These are phyloP conservation scores for Medicago truncatula DNA, from an alignment of 306 rosid genomes.

Conservation along the genomic window DNA sequence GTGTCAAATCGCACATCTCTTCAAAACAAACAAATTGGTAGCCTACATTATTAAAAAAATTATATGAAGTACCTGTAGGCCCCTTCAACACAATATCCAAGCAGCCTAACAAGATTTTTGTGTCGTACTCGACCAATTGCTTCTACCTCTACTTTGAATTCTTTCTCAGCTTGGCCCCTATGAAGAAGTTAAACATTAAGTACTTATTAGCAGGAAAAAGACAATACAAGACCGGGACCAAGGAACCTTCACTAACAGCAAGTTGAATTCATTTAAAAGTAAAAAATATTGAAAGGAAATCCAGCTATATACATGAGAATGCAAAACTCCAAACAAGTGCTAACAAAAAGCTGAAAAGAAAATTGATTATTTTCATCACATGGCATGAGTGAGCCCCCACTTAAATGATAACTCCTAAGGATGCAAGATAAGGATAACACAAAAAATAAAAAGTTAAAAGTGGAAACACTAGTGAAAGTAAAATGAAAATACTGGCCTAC, in stretches of 20 bases:
- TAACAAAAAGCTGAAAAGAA: slow-evolving; percentile 41
- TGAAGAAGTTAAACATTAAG: slow-evolving; percentile 41
- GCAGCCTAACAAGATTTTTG: slow-evolving; percentile 94
- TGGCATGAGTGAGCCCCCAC: slow-evolving; percentile 44
- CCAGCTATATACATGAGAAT: not conserved
- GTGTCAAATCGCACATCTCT: slow-evolving; percentile 30
- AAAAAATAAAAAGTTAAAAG: slow-evolving; percentile 7
- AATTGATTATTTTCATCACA: slow-evolving; percentile 43
- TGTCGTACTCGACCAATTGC: slow-evolving; percentile 95
- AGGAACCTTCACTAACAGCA: slow-evolving; percentile 28
- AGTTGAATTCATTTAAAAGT: slow-evolving; percentile 24
- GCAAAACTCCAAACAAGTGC: slow-evolving; percentile 35
- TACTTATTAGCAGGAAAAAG: slow-evolving; percentile 26
- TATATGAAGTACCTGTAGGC: slow-evolving; percentile 71
- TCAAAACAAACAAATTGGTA: slow-evolving; percentile 18
- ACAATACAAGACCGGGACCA: slow-evolving; percentile 34
- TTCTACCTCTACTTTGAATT: slow-evolving; percentile 96
- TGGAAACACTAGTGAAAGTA: slow-evolving; percentile 39
- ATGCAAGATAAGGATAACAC: slow-evolving; percentile 47
- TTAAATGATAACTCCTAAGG: slow-evolving; percentile 47
- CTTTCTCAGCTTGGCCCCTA: slow-evolving; percentile 99
- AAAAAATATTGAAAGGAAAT: not conserved
- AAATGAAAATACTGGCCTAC: slow-evolving; percentile 36
- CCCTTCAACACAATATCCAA: slow-evolving; percentile 98
- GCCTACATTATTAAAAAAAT: slow-evolving; percentile 13